Evolutionary conservation across 2,329 filamentous ascomycete species (phyloP).

Genomic region (Tolypocladium ovalisporum): DNA sequence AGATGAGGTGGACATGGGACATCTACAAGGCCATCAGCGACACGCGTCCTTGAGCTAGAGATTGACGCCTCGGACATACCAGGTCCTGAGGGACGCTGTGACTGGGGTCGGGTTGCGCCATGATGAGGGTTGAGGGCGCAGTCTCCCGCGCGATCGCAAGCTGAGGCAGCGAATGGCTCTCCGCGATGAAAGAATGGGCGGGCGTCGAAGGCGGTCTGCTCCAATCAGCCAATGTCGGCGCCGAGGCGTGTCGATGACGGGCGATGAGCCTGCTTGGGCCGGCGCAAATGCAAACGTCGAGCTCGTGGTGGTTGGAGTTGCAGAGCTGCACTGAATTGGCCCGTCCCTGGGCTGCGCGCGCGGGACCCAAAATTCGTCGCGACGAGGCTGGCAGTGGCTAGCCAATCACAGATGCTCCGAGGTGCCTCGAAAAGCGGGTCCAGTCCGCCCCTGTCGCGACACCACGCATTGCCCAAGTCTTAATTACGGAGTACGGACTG

Average conservation of each 20-base stretch:
- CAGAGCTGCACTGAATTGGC: not conserved
- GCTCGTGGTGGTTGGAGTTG: not conserved
- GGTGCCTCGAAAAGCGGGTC: slow-evolving; percentile 9
- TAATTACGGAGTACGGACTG: too few species aligned
- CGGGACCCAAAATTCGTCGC: slow-evolving; percentile 26
- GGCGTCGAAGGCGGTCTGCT: not conserved
- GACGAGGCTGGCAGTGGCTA: slow-evolving; percentile 17
- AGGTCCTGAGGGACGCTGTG: slow-evolving; percentile 31
- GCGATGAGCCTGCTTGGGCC: not conserved
- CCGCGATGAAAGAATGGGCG: not conserved
- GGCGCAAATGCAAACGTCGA: slow-evolving; percentile 3
- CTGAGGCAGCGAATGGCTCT: not conserved
- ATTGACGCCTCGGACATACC: slow-evolving; percentile 16
- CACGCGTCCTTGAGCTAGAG: not conserved
- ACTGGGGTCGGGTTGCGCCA: slow-evolving; percentile 31
- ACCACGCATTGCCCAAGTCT: too few species aligned
- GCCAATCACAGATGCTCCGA: slow-evolving; percentile 13
- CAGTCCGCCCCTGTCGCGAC: not conserved
- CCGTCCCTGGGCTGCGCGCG: slow-evolving; percentile 8
- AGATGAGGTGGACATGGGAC: slow-evolving; percentile 83
- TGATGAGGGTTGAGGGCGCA: slow-evolving; percentile 11
- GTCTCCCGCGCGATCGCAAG: not conserved
- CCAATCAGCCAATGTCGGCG: not conserved
- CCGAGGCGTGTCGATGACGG: not conserved
- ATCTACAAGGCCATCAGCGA: slow-evolving; percentile 40